Base-by-base conservation (phyloP, 1,139 yeast species). In the Scheffersomyces illinoinensis region DNA sequence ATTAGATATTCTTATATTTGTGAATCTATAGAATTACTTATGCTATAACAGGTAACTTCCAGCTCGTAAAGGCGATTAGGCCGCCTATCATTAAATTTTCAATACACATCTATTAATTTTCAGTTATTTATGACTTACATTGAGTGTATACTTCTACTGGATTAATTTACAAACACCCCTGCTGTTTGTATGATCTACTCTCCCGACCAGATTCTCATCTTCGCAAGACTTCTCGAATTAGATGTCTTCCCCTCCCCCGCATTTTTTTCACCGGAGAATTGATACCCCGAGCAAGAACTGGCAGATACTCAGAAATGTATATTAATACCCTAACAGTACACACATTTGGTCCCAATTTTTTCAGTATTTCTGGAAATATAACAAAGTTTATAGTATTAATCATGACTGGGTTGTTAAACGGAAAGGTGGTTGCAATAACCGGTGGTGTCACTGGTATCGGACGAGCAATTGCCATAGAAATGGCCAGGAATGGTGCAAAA, bases 401-500 rank as follows among this genome's bases (percentile, higher is more conserved):
- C 14, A 33, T 33, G 43, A 33, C 43, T 14, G 43, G 17, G 3
- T 33, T 68, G 12, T 62, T 71, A 12, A 57, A 64, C 53, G 75
- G 72, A 5, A 73, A 74, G 60, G 68, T 67, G 10, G 76, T 65
- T 12, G 67, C 69, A 47, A 67, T 76, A 59, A 78, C 82, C 0
- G 82, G 82, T 6, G 81, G 75, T n/a, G 74, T 78, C 20, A 69
- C 73, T 8, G 81, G 81, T 6, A 76, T 76, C 47, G 81, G 81
- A 12, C 62, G 76, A 46, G 78, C 76, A n/a, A 73, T 76, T 56
- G 80, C 79, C 6, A 56, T 72, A 23, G 74, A 65, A 39, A 63
- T 74, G 66, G 73, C 73, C 46, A 57, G 61, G 58, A 55, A 46
- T 61, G 24, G 51, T 5, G 51, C 51, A 1, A 48, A 48, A 48